Evolutionary conservation across 179 eudicot genomes (phyloP), one percentile per base, ranked within the genome.

Genomic region (Beta macrorhiza): DNA sequence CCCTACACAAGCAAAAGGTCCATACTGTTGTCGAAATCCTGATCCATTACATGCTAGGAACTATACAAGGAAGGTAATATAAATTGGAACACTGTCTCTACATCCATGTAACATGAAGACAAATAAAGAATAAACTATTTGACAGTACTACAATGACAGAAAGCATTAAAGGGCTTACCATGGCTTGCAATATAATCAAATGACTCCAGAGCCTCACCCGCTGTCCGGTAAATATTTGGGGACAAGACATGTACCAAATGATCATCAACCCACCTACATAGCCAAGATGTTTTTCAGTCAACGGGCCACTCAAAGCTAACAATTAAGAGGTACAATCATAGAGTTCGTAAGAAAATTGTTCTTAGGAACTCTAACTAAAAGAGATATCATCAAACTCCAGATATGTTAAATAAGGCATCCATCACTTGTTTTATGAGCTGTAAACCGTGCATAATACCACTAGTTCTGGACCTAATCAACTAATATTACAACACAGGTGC

Each of bases 231-330:
- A 76, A 97, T 97, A 82, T 97, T 96, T 77, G 98, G 99, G 52
- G 98, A 94, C 78, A 97, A 84, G 72, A 97, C 89, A 87, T 97
- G 98, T 86, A 97, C 98, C 92, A 97, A 88, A 80, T 92, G 97
- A 86, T 75, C 80, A 84, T 97, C 98, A 81, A 97, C 99, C 99
- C 98, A 97, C 90, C 99, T 94, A 84, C 61, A 81, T 61, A 81
- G 53, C 72, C 64, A 82, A 68, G 29, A 42, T 4, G 70, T 82
- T 45, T 74, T 49, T 67, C 75, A 75, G 78, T 82, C 37, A 78
- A 15, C 10, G 63, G 62, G 47, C 74, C 9, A 25, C 78, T 55
- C 51, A 64, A 67, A 67, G 62, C 61, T 62, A 55, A 53, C 2
- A 59, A 37, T 7, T 9, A 37, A 51, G 15, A 11, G 44, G 5